These are phyloP conservation scores for Rhodotorula sp. DNA, from an alignment of 1,284 basidiomycete genomes.

Conservation along the genomic window DNA sequence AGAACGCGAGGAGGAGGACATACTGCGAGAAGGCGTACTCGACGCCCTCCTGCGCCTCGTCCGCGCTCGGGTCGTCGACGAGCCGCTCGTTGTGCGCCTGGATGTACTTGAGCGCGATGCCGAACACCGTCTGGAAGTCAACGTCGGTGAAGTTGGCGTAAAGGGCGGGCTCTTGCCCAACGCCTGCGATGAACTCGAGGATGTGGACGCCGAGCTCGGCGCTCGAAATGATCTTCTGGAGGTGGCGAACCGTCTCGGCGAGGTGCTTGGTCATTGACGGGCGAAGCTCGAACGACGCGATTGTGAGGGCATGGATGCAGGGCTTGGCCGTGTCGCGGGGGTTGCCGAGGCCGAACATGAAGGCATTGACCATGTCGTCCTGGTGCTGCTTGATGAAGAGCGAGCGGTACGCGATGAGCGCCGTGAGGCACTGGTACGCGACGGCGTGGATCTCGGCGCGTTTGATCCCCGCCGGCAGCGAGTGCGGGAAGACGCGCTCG, in stretches of 20 bases:
- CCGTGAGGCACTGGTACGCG: constrained; percentile 83
- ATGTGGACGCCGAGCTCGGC: constrained; percentile 93
- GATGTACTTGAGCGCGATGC: constrained; percentile 91
- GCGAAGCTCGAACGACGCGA: constrained; percentile 86
- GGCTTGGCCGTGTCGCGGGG: constrained; percentile 82
- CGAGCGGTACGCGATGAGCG: constrained; percentile 82
- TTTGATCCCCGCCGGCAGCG: constrained; percentile 58
- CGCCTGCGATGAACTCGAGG: constrained; percentile 84
- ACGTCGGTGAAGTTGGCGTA: constrained; percentile 91
- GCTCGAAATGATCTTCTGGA: constrained; percentile 93
- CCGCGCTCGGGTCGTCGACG: constrained; percentile 42
- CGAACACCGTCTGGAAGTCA: constrained; percentile 93
- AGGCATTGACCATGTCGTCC: constrained; percentile 75
- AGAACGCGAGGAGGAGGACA: constrained; percentile 90
- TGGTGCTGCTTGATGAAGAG: constrained; percentile 69
- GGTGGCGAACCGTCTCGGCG: constrained; percentile 78
- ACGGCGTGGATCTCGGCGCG: constrained; percentile 82
- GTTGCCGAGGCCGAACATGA: constrained; percentile 76
- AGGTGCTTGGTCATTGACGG: constrained; percentile 79
- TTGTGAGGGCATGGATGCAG: constrained; percentile 84
- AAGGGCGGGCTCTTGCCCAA: constrained; percentile 75
- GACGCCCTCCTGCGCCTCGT: constrained; percentile 55
- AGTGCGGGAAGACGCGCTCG: constrained; percentile 59
- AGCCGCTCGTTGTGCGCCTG: constrained; percentile 72
- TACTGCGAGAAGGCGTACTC: constrained; percentile 93